Conservation (phyloP, 371 early-diverging fungal species). For the Dinochytrium kinnereticum region DNA sequence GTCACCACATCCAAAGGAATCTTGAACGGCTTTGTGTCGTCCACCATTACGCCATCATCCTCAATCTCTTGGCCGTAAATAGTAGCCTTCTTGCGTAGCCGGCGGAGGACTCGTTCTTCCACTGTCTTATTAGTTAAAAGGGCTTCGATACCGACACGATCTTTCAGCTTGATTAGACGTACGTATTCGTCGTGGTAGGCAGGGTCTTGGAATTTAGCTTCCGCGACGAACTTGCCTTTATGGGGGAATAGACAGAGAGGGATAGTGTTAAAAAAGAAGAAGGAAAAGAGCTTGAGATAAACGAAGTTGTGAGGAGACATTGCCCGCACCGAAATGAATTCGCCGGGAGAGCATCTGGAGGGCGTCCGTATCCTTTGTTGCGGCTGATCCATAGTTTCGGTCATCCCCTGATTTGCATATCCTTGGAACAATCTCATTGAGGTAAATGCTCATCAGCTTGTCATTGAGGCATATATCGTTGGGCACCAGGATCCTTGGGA, state of each 20-base stretch:
- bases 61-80: slow-evolving; percentile 89
- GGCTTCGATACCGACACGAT: slow-evolving; percentile 74
- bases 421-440: slow-evolving; percentile 49
- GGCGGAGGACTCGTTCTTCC: slow-evolving; percentile 78
- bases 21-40: slow-evolving; percentile 5
- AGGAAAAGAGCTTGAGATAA: neutral
- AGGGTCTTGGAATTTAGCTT: slow-evolving; percentile 91
- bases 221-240: slow-evolving; percentile 92
- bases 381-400: slow-evolving; percentile 87
- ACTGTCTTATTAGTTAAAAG: slow-evolving; percentile 85
- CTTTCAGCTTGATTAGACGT: slow-evolving; percentile 74
- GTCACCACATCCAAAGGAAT: slow-evolving; percentile 81
- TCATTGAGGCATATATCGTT: slow-evolving; percentile 86
- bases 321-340: slow-evolving; percentile 87
- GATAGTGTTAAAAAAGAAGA: neutral
- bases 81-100: slow-evolving; percentile 85
- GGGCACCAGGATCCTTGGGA: slow-evolving; percentile 70
- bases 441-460: slow-evolving; percentile 78
- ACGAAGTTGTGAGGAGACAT: neutral
- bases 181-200: slow-evolving; percentile 74
- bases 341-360: slow-evolving; percentile 90
- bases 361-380: slow-evolving; percentile 91
- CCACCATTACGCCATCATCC: neutral
- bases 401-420: slow-evolving; percentile 68
- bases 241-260: neutral